Evolutionary conservation across 257 asterid genomes (phyloP).

Genomic region (Solanum paucissectum): DNA sequence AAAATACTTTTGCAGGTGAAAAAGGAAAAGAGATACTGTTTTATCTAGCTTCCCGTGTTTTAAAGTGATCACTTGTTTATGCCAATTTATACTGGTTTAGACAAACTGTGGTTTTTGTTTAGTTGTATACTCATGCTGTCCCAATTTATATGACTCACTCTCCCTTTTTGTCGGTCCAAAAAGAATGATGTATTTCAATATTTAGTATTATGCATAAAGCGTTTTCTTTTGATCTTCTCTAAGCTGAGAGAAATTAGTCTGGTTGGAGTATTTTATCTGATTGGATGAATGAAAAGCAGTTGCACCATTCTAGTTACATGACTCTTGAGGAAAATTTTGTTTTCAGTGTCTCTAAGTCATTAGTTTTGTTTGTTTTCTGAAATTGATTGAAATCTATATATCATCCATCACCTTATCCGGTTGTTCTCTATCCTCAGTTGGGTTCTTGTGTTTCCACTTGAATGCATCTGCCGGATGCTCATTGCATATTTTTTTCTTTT

Average conservation of each 20-base stretch:
- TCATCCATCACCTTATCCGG: background rate
- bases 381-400: background rate
- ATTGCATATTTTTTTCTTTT: background rate
- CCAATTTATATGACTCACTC: background rate
- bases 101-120: background rate
- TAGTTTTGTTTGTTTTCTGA: background rate
- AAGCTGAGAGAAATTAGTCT: background rate
- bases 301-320: background rate
- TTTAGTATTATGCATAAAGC: background rate
- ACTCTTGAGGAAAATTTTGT: background rate
- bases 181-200: background rate
- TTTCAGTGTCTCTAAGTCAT: background rate
- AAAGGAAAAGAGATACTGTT: background rate
- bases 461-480: background rate
- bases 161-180: background rate
- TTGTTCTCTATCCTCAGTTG: background rate
- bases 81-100: background rate
- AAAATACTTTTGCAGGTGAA: conserved; percentile 93
- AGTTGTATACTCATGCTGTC: background rate
- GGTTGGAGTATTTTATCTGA: background rate
- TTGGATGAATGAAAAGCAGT: background rate
- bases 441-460: background rate
- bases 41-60: background rate
- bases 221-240: background rate
- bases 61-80: background rate